A percentile compares a stretch with the other conserved stretches of the same genome.
Evolutionary conservation across 108 stramenopile species (phyloP).

Genomic region (Schizochytrium sp.): DNA sequence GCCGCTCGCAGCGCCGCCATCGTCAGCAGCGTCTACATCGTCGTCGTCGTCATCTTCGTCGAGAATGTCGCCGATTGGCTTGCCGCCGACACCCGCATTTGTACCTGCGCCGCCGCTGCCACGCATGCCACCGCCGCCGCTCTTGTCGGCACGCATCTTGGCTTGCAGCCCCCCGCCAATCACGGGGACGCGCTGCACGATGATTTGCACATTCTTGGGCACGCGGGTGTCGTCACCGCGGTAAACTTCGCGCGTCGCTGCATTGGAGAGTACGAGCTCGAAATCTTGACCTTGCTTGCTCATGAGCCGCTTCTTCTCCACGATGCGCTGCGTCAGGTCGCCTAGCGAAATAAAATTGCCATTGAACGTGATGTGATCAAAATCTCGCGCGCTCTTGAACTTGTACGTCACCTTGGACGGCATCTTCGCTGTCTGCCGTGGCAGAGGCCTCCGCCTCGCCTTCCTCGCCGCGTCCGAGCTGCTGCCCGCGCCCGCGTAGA

Average conservation of each 20-base stretch:
- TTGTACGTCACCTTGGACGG: background rate
- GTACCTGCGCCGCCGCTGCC: no score
- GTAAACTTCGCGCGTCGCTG: background rate
- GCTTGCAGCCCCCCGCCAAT: background rate
- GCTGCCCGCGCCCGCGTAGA: no score
- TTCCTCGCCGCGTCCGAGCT: no score
- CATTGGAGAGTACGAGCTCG: background rate
- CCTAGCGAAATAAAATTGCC: background rate
- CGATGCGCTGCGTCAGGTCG: background rate
- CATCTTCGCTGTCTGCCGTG: background rate
- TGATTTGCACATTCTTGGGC: background rate
- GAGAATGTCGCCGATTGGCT: background rate
- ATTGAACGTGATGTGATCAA: background rate
- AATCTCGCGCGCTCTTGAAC: background rate
- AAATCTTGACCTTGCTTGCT: background rate
- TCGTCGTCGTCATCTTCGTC: background rate
- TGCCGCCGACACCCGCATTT: background rate
- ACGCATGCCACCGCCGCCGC: background rate
- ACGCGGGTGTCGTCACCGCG: background rate
- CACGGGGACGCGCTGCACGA: background rate
- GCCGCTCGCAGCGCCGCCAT: background rate
- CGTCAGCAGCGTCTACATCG: background rate
- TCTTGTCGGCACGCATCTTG: background rate
- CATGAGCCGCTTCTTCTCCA: background rate
- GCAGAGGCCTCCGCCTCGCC: no score